Evolutionary conservation across 352 stramenopile genomes (phyloP).

Genomic region (Globisporangium nodosum): DNA sequence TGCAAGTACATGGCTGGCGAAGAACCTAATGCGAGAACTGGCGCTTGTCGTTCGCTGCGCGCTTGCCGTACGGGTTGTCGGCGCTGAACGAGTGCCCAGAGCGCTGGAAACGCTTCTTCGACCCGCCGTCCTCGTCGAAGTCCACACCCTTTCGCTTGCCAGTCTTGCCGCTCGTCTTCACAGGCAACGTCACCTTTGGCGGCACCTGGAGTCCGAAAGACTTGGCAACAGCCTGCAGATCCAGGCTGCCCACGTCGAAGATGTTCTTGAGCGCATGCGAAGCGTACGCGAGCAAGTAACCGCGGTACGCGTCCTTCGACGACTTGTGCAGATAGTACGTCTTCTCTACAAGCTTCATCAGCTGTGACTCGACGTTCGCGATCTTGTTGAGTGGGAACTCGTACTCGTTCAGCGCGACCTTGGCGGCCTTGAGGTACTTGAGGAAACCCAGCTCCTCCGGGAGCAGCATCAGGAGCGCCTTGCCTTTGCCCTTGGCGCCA

Average conservation of each 20-base stretch:
- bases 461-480: slow-evolving; percentile 97
- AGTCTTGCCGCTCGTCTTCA: slow-evolving; percentile 79
- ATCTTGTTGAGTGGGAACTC: slow-evolving; percentile 98
- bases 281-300: slow-evolving; percentile 97
- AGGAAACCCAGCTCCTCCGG: slow-evolving; percentile 98
- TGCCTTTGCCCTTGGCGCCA: slow-evolving; percentile 86
- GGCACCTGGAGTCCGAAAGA: slow-evolving; percentile 97
- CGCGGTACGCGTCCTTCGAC: slow-evolving; percentile 96
- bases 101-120: slow-evolving; percentile 57
- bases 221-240: slow-evolving; percentile 94
- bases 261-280: slow-evolving; percentile 98
- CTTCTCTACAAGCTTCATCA: slow-evolving; percentile 98
- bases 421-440: slow-evolving; percentile 96
- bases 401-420: slow-evolving; percentile 98
- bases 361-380: slow-evolving; percentile 95
- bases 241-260: slow-evolving; percentile 97
- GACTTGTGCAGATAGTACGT: slow-evolving; percentile 99
- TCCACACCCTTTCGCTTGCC: slow-evolving; percentile 67
- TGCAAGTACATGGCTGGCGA: background rate
- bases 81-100: slow-evolving; percentile 96
- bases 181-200: slow-evolving; percentile 94
- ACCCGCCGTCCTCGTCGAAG: slow-evolving; percentile 41
- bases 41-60: background rate
- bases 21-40: background rate
- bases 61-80: slow-evolving; percentile 46